phyloP scores from a whole-genome alignment of 495 filamentous ascomycete genomes.

The Penicillium maclennaniae region DNA sequence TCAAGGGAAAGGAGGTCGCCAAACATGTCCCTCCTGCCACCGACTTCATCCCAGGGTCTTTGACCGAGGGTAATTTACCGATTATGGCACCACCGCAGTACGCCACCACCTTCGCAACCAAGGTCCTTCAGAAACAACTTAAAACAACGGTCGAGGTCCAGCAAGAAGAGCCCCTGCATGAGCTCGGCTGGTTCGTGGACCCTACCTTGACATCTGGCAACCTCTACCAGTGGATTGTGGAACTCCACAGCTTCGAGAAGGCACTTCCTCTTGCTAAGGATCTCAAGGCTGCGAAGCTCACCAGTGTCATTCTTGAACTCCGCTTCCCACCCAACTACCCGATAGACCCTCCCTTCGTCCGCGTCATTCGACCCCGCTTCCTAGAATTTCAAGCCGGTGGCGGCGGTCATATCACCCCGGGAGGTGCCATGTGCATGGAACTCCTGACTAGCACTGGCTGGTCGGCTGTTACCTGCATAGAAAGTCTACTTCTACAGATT shows the following conservation, averaged over 20 bases:
- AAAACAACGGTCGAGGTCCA: slow-evolving; percentile 61
- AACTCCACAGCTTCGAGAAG: slow-evolving; percentile 78
- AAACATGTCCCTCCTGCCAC: slow-evolving; percentile 31
- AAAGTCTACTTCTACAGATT: slow-evolving; percentile 79
- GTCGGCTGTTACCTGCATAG: slow-evolving; percentile 67
- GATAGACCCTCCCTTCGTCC: slow-evolving; percentile 77
- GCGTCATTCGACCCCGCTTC: slow-evolving; percentile 80
- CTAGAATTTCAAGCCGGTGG: slow-evolving; percentile 65
- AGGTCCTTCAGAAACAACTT: slow-evolving; percentile 60
- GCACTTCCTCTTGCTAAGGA: slow-evolving; percentile 68
- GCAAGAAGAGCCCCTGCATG: slow-evolving; percentile 53
- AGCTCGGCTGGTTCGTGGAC: slow-evolving; percentile 86
- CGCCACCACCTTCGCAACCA: slow-evolving; percentile 61
- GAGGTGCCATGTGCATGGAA: slow-evolving; percentile 90
- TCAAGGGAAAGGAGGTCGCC: neutral
- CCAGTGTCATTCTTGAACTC: slow-evolving; percentile 74
- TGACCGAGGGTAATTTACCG: slow-evolving; percentile 53
- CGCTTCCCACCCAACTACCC: slow-evolving; percentile 74
- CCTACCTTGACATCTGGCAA: slow-evolving; percentile 51
- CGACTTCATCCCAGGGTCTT: slow-evolving; percentile 62
- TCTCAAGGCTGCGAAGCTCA: slow-evolving; percentile 57
- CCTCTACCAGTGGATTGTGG: slow-evolving; percentile 90
- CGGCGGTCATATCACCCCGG: slow-evolving; percentile 84
- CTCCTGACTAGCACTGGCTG: slow-evolving; percentile 82
- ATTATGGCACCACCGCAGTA: slow-evolving; percentile 62